Base-by-base conservation (phyloP, 768 basidiomycete genomes). In the Piloderma croceum region DNA sequence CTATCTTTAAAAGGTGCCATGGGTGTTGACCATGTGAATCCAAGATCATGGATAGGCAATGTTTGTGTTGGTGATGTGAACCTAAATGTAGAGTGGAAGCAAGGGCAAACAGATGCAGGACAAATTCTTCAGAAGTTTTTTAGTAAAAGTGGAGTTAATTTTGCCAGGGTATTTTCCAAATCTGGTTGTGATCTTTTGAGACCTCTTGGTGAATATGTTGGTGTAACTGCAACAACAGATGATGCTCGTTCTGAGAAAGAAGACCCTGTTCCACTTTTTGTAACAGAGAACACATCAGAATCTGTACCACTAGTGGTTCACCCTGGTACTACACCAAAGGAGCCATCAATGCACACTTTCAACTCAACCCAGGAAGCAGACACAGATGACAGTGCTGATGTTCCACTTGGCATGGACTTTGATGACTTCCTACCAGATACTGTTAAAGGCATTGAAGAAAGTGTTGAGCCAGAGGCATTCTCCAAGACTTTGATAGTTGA, bases 1-100 rank as follows among this genome's bases (percentile, higher is more conserved):
- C 43, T 47, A 10, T 49, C 47, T 15, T 23, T 54, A 1, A 33
- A n/a, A 0, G 35, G 37, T 22, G 48, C 45, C 2, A 20, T 34
- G 24, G 58, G 56, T 2, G 29, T 56, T 20, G 58, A 61, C 29
- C 52, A 53, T 38, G 34, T 55, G 33, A 57, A 57, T 40, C 53
- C 53, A 19, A 17, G 21, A 13, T 54, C 53, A 13, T 55, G 53
- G 53, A 46, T 20, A 20, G 51, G 51, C 4, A 41, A 51, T 31
- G 44, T 48, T 11, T 7, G 19, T 11, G 51, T 54, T 31, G 42
- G 44, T 24, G 33, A 38, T 34, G 43, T 53, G 11, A 34, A 51
- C 19, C 36, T 52, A 18, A 17, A 32, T 19, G 22, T 11, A 3
- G 47, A 42, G 24, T 51, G 41, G 31, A 20, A 24, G 12, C 12